Percentiles rank a stretch among this genome's conserved stretches.
These are phyloP conservation scores for Trypanosoma boissoni DNA, from an alignment of 208 protist genomes.

Conservation along the genomic window DNA sequence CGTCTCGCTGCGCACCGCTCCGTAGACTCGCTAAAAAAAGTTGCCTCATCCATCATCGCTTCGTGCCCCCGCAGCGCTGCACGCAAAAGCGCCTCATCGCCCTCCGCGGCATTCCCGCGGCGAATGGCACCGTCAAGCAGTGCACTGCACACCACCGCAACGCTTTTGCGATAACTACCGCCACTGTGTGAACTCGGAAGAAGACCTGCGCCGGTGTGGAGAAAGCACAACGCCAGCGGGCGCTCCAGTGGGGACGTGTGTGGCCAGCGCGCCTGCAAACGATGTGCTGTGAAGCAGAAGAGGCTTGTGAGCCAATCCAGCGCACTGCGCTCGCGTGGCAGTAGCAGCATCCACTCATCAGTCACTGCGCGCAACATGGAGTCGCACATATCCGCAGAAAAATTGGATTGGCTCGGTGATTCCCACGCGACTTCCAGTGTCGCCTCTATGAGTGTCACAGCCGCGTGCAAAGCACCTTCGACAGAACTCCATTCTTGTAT, in stretches of 20 bases:
- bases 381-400: no score
- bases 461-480: no score
- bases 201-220: background rate
- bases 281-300: background rate
- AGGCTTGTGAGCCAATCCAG: background rate
- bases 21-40: background rate
- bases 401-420: no score
- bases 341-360: background rate
- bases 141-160: background rate
- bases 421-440: no score
- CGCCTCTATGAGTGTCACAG: no score
- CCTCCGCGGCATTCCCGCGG: background rate
- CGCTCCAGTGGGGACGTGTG: background rate
- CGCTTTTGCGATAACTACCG: background rate
- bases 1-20: background rate
- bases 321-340: background rate
- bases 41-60: no score
- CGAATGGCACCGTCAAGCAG: background rate
- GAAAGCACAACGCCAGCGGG: background rate
- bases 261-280: background rate
- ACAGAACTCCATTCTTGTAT: no score
- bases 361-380: background rate
- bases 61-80: background rate
- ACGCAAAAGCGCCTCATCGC: background rate
- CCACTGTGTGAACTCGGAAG: background rate